Evolutionary conservation across 2,329 filamentous ascomycete species (phyloP), one percentile per base, ranked within the genome.

Genomic region (Niveomyces coronatus): DNA sequence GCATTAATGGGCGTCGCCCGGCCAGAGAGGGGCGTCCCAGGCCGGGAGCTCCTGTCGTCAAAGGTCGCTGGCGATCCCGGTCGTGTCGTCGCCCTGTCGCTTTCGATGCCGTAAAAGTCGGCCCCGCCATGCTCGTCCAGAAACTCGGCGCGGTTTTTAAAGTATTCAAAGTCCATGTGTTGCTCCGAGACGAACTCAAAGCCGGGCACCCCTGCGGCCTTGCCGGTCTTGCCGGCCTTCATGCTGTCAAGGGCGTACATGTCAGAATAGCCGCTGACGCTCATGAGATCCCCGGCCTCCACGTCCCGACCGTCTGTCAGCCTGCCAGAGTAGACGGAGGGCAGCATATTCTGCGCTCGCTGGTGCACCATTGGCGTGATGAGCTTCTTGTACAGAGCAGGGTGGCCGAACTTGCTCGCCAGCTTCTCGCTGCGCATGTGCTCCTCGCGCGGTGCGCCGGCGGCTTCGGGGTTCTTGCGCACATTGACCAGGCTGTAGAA

Each of bases 281-380:
- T 76, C 49, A 65, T 63, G 18, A 68, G 60, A 36, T 79, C 70
- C 40, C 69, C 65, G 0, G 71, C 65, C n/a, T 68, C 70, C 3
- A 68, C 69, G 18, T 76, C 73, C 19, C 77, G 71, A 2, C 76
- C 74, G 40, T 86, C 80, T 3, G 70, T 72, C 17, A 94, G 63
- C 4, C 89, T 80, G 9, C 88, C 89, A 17, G 79, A 79, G 56
- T 95, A 95, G 35, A 98, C 71, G 30, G 83, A 76, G n/a, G 82
- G 80, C 9, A 98, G 71, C 28, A 91, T 71, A 42, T 91, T 87
- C 51, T 91, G 85, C 3, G 86, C 85, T 60, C 84, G 94, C 38
- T 85, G 82, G 51, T 93, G 82, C 4, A 96, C 89, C 88, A 96
- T 95, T 3, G 89, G 89, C 0, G 87, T 94, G 49, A 89, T 88